Percentiles rank a stretch among this genome's conserved stretches.
These are phyloP conservation scores for Ceratocystis colombiana DNA, from an alignment of 2,329 filamentous ascomycete genomes.

Conservation along the genomic window DNA sequence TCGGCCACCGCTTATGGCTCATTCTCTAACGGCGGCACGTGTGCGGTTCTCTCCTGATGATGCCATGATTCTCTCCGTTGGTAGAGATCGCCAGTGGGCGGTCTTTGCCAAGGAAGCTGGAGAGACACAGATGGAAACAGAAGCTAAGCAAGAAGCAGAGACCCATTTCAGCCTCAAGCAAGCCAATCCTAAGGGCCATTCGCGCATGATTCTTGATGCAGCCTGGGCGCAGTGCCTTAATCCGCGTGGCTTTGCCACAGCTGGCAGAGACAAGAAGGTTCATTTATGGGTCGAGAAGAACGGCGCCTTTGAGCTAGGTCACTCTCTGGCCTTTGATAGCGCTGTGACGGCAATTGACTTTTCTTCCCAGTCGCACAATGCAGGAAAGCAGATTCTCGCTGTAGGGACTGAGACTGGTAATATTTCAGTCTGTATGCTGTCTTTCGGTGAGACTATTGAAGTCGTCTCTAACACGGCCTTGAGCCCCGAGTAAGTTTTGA, in stretches of 20 bases:
- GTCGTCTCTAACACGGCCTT: constrained; percentile 19
- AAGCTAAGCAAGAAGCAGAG: constrained; percentile 22
- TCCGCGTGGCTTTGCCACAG: constrained; percentile 62
- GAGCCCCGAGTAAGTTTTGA: constrained; percentile 20
- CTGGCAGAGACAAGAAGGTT: constrained; percentile 77
- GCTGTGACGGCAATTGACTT: constrained; percentile 67
- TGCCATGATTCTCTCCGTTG: constrained; percentile 69
- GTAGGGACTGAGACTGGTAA: constrained; percentile 48
- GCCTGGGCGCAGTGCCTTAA: constrained; percentile 59
- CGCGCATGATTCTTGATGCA: constrained; percentile 82
- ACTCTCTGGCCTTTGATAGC: constrained; percentile 42
- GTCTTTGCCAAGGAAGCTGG: constrained; percentile 52
- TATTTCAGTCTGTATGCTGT: constrained; percentile 29
- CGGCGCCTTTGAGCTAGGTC: constrained; percentile 26
- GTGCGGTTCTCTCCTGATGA: constrained; percentile 72
- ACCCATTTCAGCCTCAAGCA: constrained; percentile 48
- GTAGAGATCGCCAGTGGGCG: constrained; percentile 83
- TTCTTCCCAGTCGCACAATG: constrained; percentile 31
- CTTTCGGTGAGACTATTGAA: constrained; percentile 8
- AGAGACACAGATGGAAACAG: not conserved
- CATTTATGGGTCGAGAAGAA: constrained; percentile 52
- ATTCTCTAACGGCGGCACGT: constrained; percentile 75
- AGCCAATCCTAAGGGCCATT: constrained; percentile 73
- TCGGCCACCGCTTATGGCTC: constrained; percentile 68
- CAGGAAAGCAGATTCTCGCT: constrained; percentile 37